These are phyloP conservation scores for Lecanicillium sp. DNA, from an alignment of 2,329 filamentous ascomycete species.

Conservation along the genomic window DNA sequence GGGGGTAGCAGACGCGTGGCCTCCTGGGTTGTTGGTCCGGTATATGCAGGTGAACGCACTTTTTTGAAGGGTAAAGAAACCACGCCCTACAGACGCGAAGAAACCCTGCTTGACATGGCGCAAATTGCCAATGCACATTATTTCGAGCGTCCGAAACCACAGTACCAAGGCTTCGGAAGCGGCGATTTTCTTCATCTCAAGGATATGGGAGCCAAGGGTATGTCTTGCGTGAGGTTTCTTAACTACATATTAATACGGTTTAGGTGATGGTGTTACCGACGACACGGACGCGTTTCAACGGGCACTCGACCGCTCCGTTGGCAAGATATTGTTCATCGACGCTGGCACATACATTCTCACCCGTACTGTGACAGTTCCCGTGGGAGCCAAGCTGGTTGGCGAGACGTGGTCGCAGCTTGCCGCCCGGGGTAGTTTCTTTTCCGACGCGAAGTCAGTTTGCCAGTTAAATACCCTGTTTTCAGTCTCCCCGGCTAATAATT, in stretches of 20 bases:
- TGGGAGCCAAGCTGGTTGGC: conserved; percentile 30
- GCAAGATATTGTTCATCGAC: conserved; percentile 26
- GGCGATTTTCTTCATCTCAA: conserved; percentile 20
- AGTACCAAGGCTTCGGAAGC: conserved; percentile 36
- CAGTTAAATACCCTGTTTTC: not conserved
- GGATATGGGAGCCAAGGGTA: not conserved
- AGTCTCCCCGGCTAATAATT: not conserved
- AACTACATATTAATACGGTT: too few relatives aligned
- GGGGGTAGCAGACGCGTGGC: too few relatives aligned
- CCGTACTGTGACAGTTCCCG: conserved; percentile 28
- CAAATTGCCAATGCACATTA: conserved; percentile 25
- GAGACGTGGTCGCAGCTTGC: conserved; percentile 28
- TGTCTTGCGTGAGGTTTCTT: too few relatives aligned
- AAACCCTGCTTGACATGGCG: conserved; percentile 10
- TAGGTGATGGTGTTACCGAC: conserved; percentile 34
- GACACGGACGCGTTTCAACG: conserved; percentile 46
- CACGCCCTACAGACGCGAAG: conserved; percentile 3
- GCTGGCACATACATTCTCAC: conserved; percentile 38
- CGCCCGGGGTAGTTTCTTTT: conserved; percentile 19
- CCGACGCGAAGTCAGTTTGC: conserved; percentile 12
- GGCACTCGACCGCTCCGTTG: not conserved
- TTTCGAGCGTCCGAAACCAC: conserved; percentile 47
- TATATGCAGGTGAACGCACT: conserved; percentile 14
- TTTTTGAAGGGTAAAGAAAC: conserved; percentile 15
- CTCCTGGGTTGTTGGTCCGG: conserved; percentile 18